Evolutionary conservation across 352 stramenopile species (phyloP), one percentile per base, ranked within the genome.

Genomic region (Pythium pyrilobum): DNA sequence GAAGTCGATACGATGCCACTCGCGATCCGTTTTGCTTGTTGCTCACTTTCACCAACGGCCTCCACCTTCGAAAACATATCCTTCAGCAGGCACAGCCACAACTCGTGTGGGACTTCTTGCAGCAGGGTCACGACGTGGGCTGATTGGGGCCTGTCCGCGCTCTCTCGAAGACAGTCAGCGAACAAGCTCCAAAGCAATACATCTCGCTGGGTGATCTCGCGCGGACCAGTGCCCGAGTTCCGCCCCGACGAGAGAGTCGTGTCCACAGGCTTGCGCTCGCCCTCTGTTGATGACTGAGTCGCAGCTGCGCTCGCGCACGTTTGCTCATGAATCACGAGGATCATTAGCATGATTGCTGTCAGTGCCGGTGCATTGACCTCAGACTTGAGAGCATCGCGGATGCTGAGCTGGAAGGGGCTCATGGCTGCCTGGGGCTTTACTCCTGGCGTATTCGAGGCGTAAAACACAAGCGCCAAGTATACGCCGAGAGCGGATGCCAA

Each of bases 381-480:
- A 1, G 63, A 69, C 25, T 67, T 70, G 5, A 87, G 40, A 24
- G 68, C 68, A 12, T 81, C 66, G 1, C 54, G 62, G 40, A 85
- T 84, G 12, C 48, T 74, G 16, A 62, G 51, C 9, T 79, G 69
- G 12, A 73, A 49, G 0, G 60, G 13, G 18, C 42, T 51, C 29
- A 34, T 29, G 2, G 29, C 16, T 0, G 15, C n/a, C 37, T 31
- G 34, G 13, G 42, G 7, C 11, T 24, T 9, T 13, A 8, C 15
- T 41, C 62, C 34, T 36, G 44, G 3, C 5, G 28, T 16, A 16
- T 15, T 15, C 13, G 37, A 48, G 42, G 45, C 18, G 20, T 45
- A 44, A 51, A 77, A 74, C n/a, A 78, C 73, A 27, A 83, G 85
- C 13, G 62, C 66, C 6, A 88, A 56, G 38, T 88, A 88, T 7